Conservation (phyloP, 805 yeast species). For the Cyberlindnera meyerae region DNA sequence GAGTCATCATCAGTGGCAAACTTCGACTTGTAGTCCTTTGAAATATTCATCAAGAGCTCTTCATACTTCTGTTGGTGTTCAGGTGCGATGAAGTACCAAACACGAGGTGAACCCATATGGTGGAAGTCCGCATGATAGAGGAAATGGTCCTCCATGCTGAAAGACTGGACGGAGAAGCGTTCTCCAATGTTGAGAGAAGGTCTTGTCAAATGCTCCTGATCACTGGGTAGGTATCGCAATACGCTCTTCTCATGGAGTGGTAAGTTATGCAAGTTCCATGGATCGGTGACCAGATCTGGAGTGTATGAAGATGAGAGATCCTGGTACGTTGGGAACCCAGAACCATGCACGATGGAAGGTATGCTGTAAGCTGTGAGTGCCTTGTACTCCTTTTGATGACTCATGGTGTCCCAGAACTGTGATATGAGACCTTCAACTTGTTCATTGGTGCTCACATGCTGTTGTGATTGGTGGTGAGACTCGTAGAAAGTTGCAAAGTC, state of each 20-base stretch:
- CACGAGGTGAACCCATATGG: conserved; percentile 48
- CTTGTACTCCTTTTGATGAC: conserved; percentile 32
- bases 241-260: conserved; percentile 47
- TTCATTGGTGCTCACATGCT: not conserved
- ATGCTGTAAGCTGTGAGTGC: conserved; percentile 33
- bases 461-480: conserved; percentile 33
- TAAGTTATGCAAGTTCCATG: conserved; percentile 58
- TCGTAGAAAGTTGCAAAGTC: conserved; percentile 57
- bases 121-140: conserved; percentile 48
- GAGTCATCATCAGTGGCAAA: not conserved
- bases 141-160: conserved; percentile 60
- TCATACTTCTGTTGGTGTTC: conserved; percentile 50
- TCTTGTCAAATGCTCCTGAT: conserved; percentile 35
- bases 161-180: conserved; percentile 49
- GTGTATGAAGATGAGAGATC: conserved; percentile 18
- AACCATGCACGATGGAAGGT: conserved; percentile 35
- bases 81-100: conserved; percentile 64
- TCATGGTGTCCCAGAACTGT: conserved; percentile 13
- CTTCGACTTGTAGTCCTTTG: conserved; percentile 20
- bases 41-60: conserved; percentile 44
- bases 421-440: conserved; percentile 22
- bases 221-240: conserved; percentile 40
- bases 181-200: conserved; percentile 48
- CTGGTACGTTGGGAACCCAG: conserved; percentile 29
- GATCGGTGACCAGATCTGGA: conserved; percentile 19